Evolutionary conservation across 768 basidiomycete genomes (phyloP).

Genomic region (Phlegmacium glaucopus): DNA sequence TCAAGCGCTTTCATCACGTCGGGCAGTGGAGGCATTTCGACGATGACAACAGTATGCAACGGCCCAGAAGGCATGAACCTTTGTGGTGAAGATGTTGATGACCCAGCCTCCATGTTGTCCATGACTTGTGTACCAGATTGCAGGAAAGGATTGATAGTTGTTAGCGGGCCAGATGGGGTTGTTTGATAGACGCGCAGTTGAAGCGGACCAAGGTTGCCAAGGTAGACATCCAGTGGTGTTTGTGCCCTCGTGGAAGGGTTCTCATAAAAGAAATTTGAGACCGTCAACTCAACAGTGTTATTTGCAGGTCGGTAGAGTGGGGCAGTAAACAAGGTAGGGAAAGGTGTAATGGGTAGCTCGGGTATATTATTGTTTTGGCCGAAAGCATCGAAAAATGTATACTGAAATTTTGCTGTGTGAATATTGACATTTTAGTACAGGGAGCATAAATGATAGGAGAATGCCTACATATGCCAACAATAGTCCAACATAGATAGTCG

Average conservation of each 20-base stretch:
- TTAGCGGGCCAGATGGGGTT: conserved; percentile 64
- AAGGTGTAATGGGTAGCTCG: conserved; percentile 80
- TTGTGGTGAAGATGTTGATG: conserved; percentile 33
- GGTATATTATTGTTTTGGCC: conserved; percentile 77
- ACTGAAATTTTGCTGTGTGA: conserved; percentile 81
- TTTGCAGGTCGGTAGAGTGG: conserved; percentile 69
- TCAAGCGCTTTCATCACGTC: conserved; percentile 80
- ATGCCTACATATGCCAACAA: conserved; percentile 87
- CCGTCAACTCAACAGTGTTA: conserved; percentile 78
- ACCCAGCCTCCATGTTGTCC: conserved; percentile 25
- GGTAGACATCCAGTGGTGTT: conserved; percentile 81
- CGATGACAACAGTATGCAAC: conserved; percentile 77
- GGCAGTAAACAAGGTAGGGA: conserved; percentile 81
- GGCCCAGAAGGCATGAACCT: conserved; percentile 48
- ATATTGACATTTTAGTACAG: conserved; percentile 12
- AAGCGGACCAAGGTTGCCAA: conserved; percentile 87
- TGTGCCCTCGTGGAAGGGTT: conserved; percentile 62
- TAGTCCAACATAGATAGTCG: conserved; percentile 94
- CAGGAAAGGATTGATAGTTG: conserved; percentile 58
- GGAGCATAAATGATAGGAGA: conserved; percentile 3
- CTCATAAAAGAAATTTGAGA: conserved; percentile 86
- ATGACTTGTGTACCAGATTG: conserved; percentile 36
- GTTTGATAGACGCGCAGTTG: conserved; percentile 75
- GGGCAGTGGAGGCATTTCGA: conserved; percentile 75
- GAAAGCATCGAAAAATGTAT: conserved; percentile 90